These are phyloP conservation scores for Colletotrichum simmondsii DNA, from an alignment of 2,329 filamentous ascomycete species.

Conservation along the genomic window DNA sequence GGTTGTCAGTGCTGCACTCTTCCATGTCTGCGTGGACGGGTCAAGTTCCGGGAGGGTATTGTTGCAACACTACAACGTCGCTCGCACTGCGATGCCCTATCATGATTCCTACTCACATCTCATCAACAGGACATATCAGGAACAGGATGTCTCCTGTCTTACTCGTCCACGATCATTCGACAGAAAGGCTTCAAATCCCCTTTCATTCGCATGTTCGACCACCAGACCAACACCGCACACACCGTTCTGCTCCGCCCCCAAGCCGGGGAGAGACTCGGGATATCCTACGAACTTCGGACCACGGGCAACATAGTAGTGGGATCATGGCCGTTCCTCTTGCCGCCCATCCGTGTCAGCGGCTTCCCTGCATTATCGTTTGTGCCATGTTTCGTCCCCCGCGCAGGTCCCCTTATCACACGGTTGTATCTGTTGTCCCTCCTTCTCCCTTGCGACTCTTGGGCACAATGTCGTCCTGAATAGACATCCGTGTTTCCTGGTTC, in stretches of 20 bases:
- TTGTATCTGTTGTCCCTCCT: neutral
- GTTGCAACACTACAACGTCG: neutral
- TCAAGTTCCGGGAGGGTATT: neutral
- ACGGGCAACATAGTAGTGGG: conserved; percentile 19
- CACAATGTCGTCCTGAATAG: conserved; percentile 15
- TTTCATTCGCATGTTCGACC: neutral
- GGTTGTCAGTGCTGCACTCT: neutral
- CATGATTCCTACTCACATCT: conserved; percentile 4
- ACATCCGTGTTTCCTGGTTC: neutral
- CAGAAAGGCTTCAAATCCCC: neutral
- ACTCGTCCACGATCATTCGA: neutral
- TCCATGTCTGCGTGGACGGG: neutral
- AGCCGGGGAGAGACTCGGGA: neutral
- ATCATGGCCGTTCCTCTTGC: conserved; percentile 5
- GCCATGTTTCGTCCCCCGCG: neutral
- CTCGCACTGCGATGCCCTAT: conserved; percentile 1
- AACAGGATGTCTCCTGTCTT: conserved; percentile 5
- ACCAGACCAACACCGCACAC: neutral
- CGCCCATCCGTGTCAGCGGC: neutral
- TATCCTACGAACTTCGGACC: neutral
- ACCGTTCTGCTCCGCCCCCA: neutral
- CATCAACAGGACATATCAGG: conserved; percentile 15
- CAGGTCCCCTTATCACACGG: neutral
- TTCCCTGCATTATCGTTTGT: conserved; percentile 16
- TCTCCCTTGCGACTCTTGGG: neutral